Evolutionary conservation across 352 stramenopile species (phyloP).

Genomic region (Phytophthora syringae): DNA sequence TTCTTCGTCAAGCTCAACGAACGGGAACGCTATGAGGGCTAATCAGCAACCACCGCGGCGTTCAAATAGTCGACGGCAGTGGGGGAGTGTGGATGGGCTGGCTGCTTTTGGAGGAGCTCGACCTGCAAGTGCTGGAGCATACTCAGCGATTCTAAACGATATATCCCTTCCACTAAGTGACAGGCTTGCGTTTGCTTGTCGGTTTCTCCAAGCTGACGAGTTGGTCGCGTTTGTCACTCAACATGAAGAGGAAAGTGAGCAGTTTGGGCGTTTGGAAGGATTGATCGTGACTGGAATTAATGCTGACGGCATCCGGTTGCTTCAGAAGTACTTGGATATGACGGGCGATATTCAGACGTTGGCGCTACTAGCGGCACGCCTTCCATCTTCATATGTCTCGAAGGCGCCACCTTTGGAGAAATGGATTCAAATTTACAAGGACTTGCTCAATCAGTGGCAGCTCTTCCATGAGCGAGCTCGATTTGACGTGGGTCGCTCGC

Average conservation of each 20-base stretch:
- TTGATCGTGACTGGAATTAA: slow-evolving; percentile 91
- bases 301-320: slow-evolving; percentile 80
- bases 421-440: slow-evolving; percentile 93
- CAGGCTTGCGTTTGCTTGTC: slow-evolving; percentile 91
- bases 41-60: slow-evolving; percentile 44
- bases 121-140: slow-evolving; percentile 49
- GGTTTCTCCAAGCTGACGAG: slow-evolving; percentile 87
- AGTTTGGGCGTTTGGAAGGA: slow-evolving; percentile 89
- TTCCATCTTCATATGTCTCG: slow-evolving; percentile 59
- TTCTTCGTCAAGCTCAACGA: slow-evolving; percentile 36
- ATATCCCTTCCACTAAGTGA: slow-evolving; percentile 88
- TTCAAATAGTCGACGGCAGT: slow-evolving; percentile 48
- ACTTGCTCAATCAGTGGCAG: slow-evolving; percentile 94
- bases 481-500: slow-evolving; percentile 92
- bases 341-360: slow-evolving; percentile 93
- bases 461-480: slow-evolving; percentile 93
- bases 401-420: slow-evolving; percentile 71
- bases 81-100: slow-evolving; percentile 70
- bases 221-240: slow-evolving; percentile 83
- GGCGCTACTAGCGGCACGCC: slow-evolving; percentile 81
- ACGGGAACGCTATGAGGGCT: slow-evolving; percentile 27
- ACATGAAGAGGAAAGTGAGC: slow-evolving; percentile 82
- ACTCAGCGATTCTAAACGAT: slow-evolving; percentile 87
- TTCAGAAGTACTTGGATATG: slow-evolving; percentile 92
- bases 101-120: slow-evolving; percentile 39